phyloP scores from a whole-genome alignment of 306 rosid species.

The Quercus ilex region DNA sequence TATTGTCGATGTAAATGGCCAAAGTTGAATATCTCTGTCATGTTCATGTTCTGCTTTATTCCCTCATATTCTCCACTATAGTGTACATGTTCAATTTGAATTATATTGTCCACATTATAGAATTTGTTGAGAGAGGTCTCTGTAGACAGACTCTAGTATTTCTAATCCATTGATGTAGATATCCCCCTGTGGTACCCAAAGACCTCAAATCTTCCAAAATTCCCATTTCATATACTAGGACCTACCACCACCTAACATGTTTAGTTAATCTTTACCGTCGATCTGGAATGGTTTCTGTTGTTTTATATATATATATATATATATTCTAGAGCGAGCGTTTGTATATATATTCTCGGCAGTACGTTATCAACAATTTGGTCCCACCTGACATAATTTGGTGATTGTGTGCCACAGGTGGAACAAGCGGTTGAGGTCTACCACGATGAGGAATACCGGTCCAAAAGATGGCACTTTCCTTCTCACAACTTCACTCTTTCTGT shows the following conservation, averaged over 20 bases:
- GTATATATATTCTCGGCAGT: background rate
- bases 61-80: background rate
- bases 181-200: background rate
- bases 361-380: constrained; percentile 8
- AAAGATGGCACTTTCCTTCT: constrained; percentile 66
- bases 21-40: no score
- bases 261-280: background rate
- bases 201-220: background rate
- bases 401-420: constrained; percentile 57
- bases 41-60: background rate
- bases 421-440: constrained; percentile 67
- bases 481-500: constrained; percentile 77
- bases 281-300: background rate
- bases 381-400: constrained; percentile 12
- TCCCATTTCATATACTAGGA: background rate
- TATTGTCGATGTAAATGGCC: background rate
- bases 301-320: background rate
- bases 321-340: background rate
- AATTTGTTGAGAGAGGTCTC: background rate
- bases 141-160: background rate
- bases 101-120: background rate
- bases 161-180: background rate
- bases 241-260: background rate
- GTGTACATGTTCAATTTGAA: background rate
- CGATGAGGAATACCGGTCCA: constrained; percentile 75